Base-by-base conservation (phyloP, 805 yeast genomes). In the Candida berthetii region DNA sequence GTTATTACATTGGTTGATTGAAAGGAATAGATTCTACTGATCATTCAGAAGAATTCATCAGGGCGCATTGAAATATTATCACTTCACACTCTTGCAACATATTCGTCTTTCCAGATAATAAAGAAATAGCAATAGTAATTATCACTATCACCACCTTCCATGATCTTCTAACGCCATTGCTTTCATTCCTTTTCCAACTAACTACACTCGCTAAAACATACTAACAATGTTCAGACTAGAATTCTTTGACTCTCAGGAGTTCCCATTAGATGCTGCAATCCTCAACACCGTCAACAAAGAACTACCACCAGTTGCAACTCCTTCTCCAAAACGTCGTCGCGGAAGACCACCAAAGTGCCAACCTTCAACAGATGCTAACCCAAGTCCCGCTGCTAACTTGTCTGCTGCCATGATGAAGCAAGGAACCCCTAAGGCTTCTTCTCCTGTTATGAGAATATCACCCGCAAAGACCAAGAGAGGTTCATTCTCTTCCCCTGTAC, bases 361-460 rank as follows among this genome's bases (percentile, higher is more conserved):
- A 14, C 36, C 42, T 18, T 17, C 27, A 6, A 34, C 35, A 2
- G 42, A 40, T 10, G 42, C 40, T 9, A 22, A 34, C 2, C 44
- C 48, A 3, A 45, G 50, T 22, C 53, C 54, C 17, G 59, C 60
- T 31, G 59, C 55, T 10, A 41, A 41, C 39, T 37, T 48, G 8
- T 56, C 61, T 0, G 61, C 61, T 4, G 55, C 59, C 16, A 56
- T 52, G 9, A 22, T 53, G 38, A 56, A 49, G 37, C 58, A 49
- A 35, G 61, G 61, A 1, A 48, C 59, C 8, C 61, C 61, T 20
- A 55, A 51, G 40, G 47, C 57, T 0, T 42, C 48, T 16, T 45
- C 56, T 1, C 56, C 60, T 3, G n/a, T 57, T 34, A 57, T 57
- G 61, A 51, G 53, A 38, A 50, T 56, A 7, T 55, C 61, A 1